Evolutionary conservation across 441 rosid species (phyloP).

Genomic region (Syzygium syzygioides): DNA sequence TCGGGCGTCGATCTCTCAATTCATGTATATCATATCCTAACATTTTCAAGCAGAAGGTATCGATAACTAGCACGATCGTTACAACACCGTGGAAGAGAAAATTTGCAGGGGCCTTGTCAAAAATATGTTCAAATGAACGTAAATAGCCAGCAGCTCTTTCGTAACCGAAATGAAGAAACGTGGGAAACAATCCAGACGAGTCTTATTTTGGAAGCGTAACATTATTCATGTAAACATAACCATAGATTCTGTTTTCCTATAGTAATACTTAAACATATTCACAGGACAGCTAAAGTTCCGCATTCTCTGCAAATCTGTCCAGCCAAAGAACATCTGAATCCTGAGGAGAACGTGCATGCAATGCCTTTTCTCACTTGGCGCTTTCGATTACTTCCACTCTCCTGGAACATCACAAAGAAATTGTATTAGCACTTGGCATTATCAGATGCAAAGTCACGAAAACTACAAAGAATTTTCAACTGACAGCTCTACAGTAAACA

Average conservation of each 20-base stretch:
- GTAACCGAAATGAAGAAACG: neutral
- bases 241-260: neutral
- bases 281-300: neutral
- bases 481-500: neutral
- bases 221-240: neutral
- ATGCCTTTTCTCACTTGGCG: neutral
- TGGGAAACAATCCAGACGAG: neutral
- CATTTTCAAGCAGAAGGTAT: neutral
- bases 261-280: neutral
- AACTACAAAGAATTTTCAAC: neutral
- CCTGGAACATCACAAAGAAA: neutral
- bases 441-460: neutral
- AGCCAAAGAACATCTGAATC: neutral
- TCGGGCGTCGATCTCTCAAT: neutral
- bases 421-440: neutral
- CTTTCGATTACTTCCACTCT: neutral
- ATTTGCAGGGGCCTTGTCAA: neutral
- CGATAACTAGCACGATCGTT: neutral
- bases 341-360: neutral
- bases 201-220: neutral
- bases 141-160: neutral
- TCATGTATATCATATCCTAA: fast-evolving
- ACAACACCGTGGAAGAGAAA: neutral
- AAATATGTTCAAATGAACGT: neutral
- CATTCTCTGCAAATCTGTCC: neutral